Evolutionary conservation across 2,329 filamentous ascomycete species (phyloP), one percentile per base, ranked within the genome.

Genomic region (Zelopaecilomyces penicillatus): DNA sequence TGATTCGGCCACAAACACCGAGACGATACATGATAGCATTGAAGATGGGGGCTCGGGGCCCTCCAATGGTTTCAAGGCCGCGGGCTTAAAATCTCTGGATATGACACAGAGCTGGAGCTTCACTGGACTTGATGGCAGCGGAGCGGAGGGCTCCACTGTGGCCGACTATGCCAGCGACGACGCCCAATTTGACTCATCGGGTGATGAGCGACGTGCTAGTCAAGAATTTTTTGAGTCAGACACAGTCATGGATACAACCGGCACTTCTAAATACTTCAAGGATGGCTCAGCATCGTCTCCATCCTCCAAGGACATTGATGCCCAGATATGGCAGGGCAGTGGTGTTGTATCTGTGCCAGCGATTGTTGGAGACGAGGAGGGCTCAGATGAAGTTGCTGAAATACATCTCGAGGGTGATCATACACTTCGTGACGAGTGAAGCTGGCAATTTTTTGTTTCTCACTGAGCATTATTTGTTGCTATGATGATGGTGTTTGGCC

Each of bases 41-140:
- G 73, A 75, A 46, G 72, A 76, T 37, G 74, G 77, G 50, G 69
- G 63, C 19, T 65, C 71, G 33, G 67, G 66, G 41, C 55, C 69
- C 47, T 52, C 59, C 29, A 65, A 66, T 40, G 59, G 60, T 40
- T 60, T 61, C 32, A 53, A 57, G 11, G 49, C 49, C 5, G 50
- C 60, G 47, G 54, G 52, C 35, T 42, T 57, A 31, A 58, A 57
- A 34, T 59, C 63, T 11, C 48, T 66, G 35, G 56, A 56, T 42
- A 56, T 67, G 48, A 56, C 57, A 26, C 62, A 68, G 47, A 52
- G 55, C 31, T 79, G 75, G 75, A 72, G 56, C 50, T 78, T 78
- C 50, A 59, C 60, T 33, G 58, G 55, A 19, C 54, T 73, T 32
- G 51, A 56, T 5, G 54, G 52, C 39, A 62, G 61, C 38, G 57